Base-by-base conservation (phyloP, 2,329 filamentous ascomycete genomes). In the Aspergillus sp. region DNA sequence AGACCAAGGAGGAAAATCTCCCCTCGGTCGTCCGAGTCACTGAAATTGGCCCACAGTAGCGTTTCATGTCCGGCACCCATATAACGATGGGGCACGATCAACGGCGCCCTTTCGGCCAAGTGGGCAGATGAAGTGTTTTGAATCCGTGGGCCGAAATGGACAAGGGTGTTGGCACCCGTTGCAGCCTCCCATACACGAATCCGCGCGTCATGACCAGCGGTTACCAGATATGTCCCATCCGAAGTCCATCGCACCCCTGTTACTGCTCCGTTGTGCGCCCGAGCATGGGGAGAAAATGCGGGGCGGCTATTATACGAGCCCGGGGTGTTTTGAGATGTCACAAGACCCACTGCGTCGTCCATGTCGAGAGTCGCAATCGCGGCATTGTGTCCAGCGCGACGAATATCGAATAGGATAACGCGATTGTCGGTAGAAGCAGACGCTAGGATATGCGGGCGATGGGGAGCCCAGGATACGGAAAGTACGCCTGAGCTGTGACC, bases 241-340 rank as follows among this genome's bases (percentile, higher is more conserved):
- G 91, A 87, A 1, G 89, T 93, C 91, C 92, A 98, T 1, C 87
- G 81, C 7, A 97, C 78, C 1, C 90, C 90, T 60, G 96, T 97
- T 2, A 96, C 91, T 1, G 91, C 85, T 3, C 90, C 92, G 11
- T 83, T 82, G 68, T 98, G 93, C 0, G 93, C 91, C 64, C 80
- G 74, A 42, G 75, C 80, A 54, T 70, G 71, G n/a, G 68, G 78
- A 22, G 75, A 78, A 60, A 74, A 76, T 13, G 75, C 73, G 38
- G 79, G 75, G 39, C 77, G 65, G 66, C 72, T 59, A 26, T 63
- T 48, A 51, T 63, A 70, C 44, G 66, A 66, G 50, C 55, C 38
- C 48, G 44, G 66, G 43, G 58, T 76, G 65, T 58, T 74, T 62
- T 45, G 71, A 63, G 65, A 68, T 32, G 61, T 59, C 7, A 83